phyloP scores from a whole-genome alignment of 768 basidiomycete genomes.

The Pleurotus ostreatus region DNA sequence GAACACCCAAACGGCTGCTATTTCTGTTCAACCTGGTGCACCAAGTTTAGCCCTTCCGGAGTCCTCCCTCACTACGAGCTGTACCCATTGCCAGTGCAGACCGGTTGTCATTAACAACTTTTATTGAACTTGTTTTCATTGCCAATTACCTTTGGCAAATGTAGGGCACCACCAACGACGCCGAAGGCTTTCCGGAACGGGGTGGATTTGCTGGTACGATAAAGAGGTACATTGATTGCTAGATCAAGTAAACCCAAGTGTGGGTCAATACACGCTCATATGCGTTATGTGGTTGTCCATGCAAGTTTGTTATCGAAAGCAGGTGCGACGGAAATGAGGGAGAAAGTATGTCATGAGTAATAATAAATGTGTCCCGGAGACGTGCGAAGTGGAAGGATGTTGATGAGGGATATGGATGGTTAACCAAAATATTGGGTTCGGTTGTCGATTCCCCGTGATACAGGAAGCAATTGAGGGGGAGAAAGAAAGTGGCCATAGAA shows the following conservation, averaged over 20 bases:
- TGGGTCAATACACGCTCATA: not conserved
- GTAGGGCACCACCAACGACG: too few relatives aligned
- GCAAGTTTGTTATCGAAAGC: conserved; percentile 2
- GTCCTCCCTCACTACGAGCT: too few relatives aligned
- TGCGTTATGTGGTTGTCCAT: conserved; percentile 5
- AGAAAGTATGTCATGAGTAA: not conserved
- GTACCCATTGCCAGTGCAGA: too few relatives aligned
- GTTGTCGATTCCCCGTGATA: not conserved
- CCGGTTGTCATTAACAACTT: too few relatives aligned
- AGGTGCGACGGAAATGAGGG: not conserved
- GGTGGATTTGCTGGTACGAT: too few relatives aligned
- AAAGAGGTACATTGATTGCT: not conserved
- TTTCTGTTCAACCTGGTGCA: too few relatives aligned
- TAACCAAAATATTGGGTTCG: not conserved
- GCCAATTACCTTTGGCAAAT: too few relatives aligned
- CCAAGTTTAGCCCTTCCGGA: too few relatives aligned
- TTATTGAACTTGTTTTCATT: too few relatives aligned
- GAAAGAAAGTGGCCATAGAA: not conserved
- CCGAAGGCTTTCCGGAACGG: too few relatives aligned
- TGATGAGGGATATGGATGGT: too few relatives aligned
- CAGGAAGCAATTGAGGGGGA: not conserved
- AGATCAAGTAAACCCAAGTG: not conserved
- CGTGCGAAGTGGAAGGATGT: too few relatives aligned
- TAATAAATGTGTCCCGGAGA: not conserved
- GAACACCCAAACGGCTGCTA: not conserved